Evolutionary conservation across 164 flowering plant species (phyloP).

Genomic region (Echeveria elegans): DNA sequence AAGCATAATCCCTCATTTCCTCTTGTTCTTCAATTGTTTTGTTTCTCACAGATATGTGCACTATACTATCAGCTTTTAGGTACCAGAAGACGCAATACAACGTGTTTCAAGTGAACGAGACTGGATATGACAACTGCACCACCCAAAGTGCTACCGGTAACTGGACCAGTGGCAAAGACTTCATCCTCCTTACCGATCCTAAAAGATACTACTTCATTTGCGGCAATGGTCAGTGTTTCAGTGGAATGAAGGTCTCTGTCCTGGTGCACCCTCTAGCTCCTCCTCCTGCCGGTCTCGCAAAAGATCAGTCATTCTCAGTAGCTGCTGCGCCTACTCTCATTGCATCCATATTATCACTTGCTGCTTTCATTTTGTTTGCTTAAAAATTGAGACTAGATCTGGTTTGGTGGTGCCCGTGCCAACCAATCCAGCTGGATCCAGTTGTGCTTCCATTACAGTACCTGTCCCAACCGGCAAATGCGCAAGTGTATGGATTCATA

Average conservation of each 20-base stretch:
- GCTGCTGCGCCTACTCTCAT: neutral
- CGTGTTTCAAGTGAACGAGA: conserved; percentile 64
- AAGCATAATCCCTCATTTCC: conserved; percentile 8
- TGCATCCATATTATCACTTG: neutral
- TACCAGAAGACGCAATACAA: conserved; percentile 65
- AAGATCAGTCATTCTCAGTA: conserved; percentile 7
- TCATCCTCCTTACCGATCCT: conserved; percentile 42
- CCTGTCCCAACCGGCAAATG: no score
- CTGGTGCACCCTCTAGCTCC: conserved; percentile 60
- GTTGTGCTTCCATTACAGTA: neutral
- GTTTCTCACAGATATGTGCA: neutral
- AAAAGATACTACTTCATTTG: conserved; percentile 62
- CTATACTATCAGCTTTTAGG: conserved; percentile 52
- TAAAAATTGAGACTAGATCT: neutral
- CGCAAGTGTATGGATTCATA: neutral
- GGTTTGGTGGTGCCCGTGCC: neutral
- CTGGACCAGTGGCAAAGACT: conserved; percentile 79
- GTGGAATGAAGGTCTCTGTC: conserved; percentile 72
- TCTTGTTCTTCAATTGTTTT: neutral
- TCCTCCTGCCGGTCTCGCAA: conserved; percentile 9
- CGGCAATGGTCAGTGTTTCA: conserved; percentile 57
- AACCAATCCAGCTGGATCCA: neutral
- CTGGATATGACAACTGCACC: conserved; percentile 75
- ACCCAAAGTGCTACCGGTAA: conserved; percentile 54
- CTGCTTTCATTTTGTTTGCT: neutral